Evolutionary conservation across 1,284 basidiomycete genomes (phyloP).

Genomic region (Laetiporus sulphureus): DNA sequence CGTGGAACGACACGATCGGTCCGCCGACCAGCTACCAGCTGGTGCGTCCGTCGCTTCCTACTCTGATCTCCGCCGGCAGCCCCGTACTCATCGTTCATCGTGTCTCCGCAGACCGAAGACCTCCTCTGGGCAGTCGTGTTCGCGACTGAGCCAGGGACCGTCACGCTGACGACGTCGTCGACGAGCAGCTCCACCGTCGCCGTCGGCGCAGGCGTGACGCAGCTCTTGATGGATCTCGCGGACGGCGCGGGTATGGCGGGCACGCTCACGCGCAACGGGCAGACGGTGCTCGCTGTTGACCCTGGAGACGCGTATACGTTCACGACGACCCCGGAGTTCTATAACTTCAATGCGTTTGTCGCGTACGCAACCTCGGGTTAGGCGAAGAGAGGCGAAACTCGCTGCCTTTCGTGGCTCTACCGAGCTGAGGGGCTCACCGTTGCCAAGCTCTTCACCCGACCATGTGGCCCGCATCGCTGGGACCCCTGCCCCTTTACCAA

Average conservation of each 20-base stretch:
- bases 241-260: conserved; percentile 58
- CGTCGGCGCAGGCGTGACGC: conserved; percentile 55
- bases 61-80: not conserved
- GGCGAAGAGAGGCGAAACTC: too few relatives aligned
- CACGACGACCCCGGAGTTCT: conserved; percentile 41
- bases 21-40: conserved; percentile 51
- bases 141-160: conserved; percentile 44
- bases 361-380: conserved; percentile 21
- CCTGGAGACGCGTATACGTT: conserved; percentile 48
- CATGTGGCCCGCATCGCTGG: too few relatives aligned
- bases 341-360: conserved; percentile 65
- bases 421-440: too few relatives aligned
- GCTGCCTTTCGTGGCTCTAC: too few relatives aligned
- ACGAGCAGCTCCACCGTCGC: conserved; percentile 39
- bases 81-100: not conserved
- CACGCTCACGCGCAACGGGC: conserved; percentile 45
- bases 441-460: too few relatives aligned
- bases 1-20: conserved; percentile 42
- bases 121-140: conserved; percentile 63
- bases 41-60: conserved; percentile 22
- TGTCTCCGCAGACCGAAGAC: conserved; percentile 36
- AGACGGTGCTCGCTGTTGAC: conserved; percentile 43
- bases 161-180: conserved; percentile 45
- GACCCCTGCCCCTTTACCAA: too few relatives aligned
- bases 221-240: conserved; percentile 54